Conservation (phyloP, 371 early-diverging fungal species). For the Massospora cicadina region DNA sequence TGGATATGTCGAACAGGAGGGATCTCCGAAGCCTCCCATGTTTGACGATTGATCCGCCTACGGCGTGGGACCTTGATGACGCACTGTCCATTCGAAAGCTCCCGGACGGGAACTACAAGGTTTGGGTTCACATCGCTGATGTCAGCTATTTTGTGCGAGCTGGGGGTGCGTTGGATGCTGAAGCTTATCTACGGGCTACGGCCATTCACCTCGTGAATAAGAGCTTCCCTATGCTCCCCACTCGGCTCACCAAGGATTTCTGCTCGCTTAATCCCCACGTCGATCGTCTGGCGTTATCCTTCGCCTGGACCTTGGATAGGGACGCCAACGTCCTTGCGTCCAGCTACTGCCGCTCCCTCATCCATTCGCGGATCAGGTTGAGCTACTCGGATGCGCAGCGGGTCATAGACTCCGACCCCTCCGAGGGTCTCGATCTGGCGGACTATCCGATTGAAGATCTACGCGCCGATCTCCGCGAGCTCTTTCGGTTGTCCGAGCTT, state of each 20-base stretch:
- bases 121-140: conserved; percentile 96
- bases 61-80: conserved; percentile 99
- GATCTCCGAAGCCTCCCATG: conserved; percentile 73
- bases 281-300: conserved; percentile 83
- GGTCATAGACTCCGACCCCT: conserved; percentile 67
- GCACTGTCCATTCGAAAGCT: conserved; percentile 77
- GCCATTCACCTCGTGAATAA: conserved; percentile 91
- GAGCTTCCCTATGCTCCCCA: conserved; percentile 95
- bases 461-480: neutral
- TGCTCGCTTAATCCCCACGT: conserved; percentile 83
- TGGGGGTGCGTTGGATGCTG: conserved; percentile 67
- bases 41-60: conserved; percentile 97
- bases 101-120: conserved; percentile 76
- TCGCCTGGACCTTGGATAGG: conserved; percentile 55
- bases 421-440: conserved; percentile 25
- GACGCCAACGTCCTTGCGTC: conserved; percentile 57
- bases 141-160: conserved; percentile 90
- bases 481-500: conserved; percentile 53
- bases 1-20: conserved; percentile 18
- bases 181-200: conserved; percentile 80
- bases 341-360: conserved; percentile 73
- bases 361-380: conserved; percentile 81
- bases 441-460: neutral
- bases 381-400: conserved; percentile 96
- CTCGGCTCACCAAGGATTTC: conserved; percentile 70